Evolutionary conservation across 129 eudicot species (phyloP), one percentile per base, ranked within the genome.

Genomic region (Calendula officinalis): DNA sequence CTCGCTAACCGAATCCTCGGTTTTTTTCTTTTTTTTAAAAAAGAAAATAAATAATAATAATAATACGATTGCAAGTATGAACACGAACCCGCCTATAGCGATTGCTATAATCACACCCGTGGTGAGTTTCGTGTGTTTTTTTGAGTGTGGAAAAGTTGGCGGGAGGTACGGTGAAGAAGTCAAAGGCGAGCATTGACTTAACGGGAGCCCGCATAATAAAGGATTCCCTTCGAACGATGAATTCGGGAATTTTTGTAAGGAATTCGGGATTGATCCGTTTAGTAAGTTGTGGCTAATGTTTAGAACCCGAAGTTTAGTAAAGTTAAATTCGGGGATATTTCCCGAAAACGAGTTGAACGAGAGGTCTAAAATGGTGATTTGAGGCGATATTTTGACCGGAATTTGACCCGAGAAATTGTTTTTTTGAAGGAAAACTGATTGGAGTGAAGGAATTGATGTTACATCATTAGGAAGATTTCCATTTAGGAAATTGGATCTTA

Each of bases 311-410:
- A 92, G 87, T 66, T 73, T 69, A 6, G 83, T 71, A 58, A 76
- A 65, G 55, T 75, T 71, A 63, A 88, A 62, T 56, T 62, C 64
- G 8, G 96, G 88, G 40, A 85, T 36, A 65, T 65, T 41, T 66
- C 98, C 98, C 0, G 90, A 72, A 44, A 90, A 67, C 15, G 82
- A 87, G 75, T 91, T 91, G 76, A 69, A 91, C 8, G 95, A 84
- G 50, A 91, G 80, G 66, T 91, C 97, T 35, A 91, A 8, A 3
- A 78, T 67, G 5, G 73, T 65, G 8, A 91, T 82, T 15, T 59
- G 75, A 17, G 90, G 62, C 12, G 97, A 70, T 17, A 91, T 61
- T 58, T 73, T 39, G 3, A 42, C 13, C 15, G 94, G 88, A 57
- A 91, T 61, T 5, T 47, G 22, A 36, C 97, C 97, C 0, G 97